Conservation (phyloP, 1,139 yeast genomes). For the Geotrichum australiense region DNA sequence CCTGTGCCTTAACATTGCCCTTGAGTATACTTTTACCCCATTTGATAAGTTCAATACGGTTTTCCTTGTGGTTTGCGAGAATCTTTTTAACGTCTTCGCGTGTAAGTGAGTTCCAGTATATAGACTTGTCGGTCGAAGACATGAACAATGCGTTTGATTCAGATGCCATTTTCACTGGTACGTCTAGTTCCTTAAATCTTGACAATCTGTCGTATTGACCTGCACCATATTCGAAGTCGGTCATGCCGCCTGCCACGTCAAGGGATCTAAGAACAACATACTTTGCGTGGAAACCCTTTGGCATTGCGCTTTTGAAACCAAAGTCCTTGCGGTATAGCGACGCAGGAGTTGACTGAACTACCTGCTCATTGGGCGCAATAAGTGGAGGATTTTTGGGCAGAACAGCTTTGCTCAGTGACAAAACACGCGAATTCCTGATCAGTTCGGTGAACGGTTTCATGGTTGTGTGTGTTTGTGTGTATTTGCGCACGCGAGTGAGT, state of each 20-base stretch:
- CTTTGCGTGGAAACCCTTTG: conserved; percentile 43
- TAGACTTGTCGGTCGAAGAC: not conserved
- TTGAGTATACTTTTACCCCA: conserved; percentile 6
- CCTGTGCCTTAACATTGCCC: too few species aligned
- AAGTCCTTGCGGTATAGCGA: conserved; percentile 52
- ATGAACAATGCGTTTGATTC: conserved; percentile 23
- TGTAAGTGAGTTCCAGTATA: conserved; percentile 9
- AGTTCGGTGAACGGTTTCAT: conserved; percentile 19
- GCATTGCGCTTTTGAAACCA: conserved; percentile 57
- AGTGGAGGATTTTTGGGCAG: conserved; percentile 19
- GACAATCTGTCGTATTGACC: conserved; percentile 44
- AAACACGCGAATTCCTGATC: conserved; percentile 31
- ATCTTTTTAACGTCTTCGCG: conserved; percentile 10
- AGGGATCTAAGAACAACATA: conserved; percentile 45
- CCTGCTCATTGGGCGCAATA: conserved; percentile 47
- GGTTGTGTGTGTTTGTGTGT: conserved; percentile 5
- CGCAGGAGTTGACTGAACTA: conserved; percentile 51
- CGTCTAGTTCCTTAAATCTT: conserved; percentile 48
- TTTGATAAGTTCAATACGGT: conserved; percentile 9
- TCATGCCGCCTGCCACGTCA: conserved; percentile 47
- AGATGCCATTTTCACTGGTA: too few species aligned
- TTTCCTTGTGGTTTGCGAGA: conserved; percentile 2
- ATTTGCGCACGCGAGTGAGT: too few species aligned
- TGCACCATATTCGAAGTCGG: conserved; percentile 45
- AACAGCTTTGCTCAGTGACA: conserved; percentile 23